Percentiles rank a stretch among this genome's conserved stretches.
These are phyloP conservation scores for Ligustrum vulgare DNA, from an alignment of 257 asterid genomes.

Conservation along the genomic window DNA sequence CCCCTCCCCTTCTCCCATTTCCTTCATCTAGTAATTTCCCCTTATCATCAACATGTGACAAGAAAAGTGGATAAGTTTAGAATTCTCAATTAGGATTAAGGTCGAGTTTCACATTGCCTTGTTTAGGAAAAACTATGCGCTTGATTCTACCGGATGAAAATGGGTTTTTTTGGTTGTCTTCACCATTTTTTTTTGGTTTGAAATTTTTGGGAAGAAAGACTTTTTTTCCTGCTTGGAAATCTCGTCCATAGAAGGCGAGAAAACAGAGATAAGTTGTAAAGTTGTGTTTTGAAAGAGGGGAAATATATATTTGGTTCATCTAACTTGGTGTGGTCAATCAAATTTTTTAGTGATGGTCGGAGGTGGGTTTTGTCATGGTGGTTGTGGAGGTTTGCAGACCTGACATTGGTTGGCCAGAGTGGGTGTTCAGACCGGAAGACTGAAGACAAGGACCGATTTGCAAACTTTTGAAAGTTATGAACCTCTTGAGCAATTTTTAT, in stretches of 20 bases:
- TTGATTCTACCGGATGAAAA: constrained; percentile 52
- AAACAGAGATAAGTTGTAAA: not conserved
- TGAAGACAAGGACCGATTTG: too few species aligned
- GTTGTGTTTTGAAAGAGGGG: not conserved
- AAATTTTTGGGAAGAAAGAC: constrained; percentile 3
- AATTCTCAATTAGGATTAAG: constrained; percentile 55
- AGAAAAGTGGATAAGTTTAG: constrained; percentile 63
- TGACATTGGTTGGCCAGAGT: too few species aligned
- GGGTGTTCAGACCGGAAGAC: too few species aligned
- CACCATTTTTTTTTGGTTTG: constrained; percentile 17
- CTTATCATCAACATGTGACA: constrained; percentile 60
- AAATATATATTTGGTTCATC: not conserved
- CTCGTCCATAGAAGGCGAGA: not conserved
- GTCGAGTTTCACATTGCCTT: constrained; percentile 68
- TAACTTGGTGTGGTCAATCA: not conserved
- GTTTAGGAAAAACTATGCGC: constrained; percentile 53
- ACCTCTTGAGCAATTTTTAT: too few species aligned
- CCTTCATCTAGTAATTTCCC: too few species aligned
- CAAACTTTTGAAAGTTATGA: too few species aligned
- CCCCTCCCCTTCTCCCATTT: too few species aligned
- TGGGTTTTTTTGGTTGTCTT: constrained; percentile 12
- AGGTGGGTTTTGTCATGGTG: too few species aligned
- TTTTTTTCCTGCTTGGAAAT: constrained; percentile 18
- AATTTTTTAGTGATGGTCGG: too few species aligned
- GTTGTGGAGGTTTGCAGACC: too few species aligned